Evolutionary conservation across 2,329 filamentous ascomycete species (phyloP), one percentile per base, ranked within the genome.

Genomic region (Thermothelomyces thermophilus): DNA sequence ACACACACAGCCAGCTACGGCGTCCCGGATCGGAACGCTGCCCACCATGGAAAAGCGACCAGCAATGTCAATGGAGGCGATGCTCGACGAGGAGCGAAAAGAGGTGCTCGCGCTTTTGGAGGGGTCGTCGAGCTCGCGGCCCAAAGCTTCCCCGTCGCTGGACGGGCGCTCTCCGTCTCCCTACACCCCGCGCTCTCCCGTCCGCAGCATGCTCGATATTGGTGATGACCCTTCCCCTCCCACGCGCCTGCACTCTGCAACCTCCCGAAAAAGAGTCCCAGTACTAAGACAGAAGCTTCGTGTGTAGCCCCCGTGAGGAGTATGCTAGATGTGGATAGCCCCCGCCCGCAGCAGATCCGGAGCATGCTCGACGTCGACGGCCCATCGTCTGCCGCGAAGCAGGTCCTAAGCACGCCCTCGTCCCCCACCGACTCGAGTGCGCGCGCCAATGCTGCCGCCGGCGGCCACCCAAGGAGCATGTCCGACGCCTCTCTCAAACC

Each of bases 31-130:
- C 20, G n/a, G 20, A 36, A 33, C 13, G 39, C 39, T 34, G 56
- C 52, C 51, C 62, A 59, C 24, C 51, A 69, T 68, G 67, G 57
- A 64, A 41, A 61, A 56, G 43, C 67, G 69, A 44, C 70, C 70
- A 50, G 69, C 72, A 17, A 88, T 88, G 83, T 89, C 85, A 62
- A 79, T 90, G 62, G 86, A 89, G 69, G 79, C 84, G 42, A 80
- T 83, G 57, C 74, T 90, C 56, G 86, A 90, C 63, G 83, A 89
- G 71, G 87, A 91, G 73, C 79, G 85, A 54, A 74, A 76, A 55
- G 85, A 88, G 68, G 82, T 90, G 34, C 72, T 89, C 57, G 82
- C 81, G 41, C 71, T 88, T 54, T 72, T 89, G 36, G 82, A 86
- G 64, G 76, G 75, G 39, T 44, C 53, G 47, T 35, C 49, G 36